Base-by-base conservation (phyloP, 2,329 filamentous ascomycete genomes). In the Orbilia brochopaga region DNA sequence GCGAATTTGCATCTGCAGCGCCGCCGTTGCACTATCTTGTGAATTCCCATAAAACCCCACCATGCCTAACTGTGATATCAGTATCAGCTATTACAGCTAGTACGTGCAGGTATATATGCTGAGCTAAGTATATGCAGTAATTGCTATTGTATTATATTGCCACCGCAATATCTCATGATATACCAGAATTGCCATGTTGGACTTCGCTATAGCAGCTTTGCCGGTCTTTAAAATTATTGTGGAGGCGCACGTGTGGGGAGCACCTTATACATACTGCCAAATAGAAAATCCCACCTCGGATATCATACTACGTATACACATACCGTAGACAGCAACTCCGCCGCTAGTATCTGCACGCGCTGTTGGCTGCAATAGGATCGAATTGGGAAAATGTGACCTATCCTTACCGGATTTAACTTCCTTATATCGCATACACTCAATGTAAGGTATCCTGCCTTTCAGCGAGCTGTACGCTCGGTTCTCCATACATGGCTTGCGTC, bases 401-500 rank as follows among this genome's bases (percentile, higher is more conserved):
- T 48, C 44, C 44, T 19, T 5, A 48, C 21, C 44, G 44, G 44
- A 48, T 17, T 48, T 48, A 48, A 21, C 44, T 21, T 15, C 8
- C 44, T 19, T 48, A 48, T 10, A 48, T 48, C 44, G 7, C 4
- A 11, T 48, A 13, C 40, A 44, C 13, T 13, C 40, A 44, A 44
- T 21, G 6, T 48, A 48, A 23, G 2, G 17, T 17, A 32, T 32
- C 27, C 27, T 32, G 27, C 27, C 27, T 4, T 32, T 8, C 27
- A 32, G 8, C 27, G 27, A 32, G 11, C 44, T 48, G 44, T 48
- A 48, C 44, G 19, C 21, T 48, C 44, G 44, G 44, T 48, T 48
- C 15, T 48, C 19, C 15, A 48, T 48, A 48, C 44, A 48, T 19
- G 44, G 44, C 44, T 23, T 48, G 44, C 15, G n/a, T 48, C 44